These are phyloP conservation scores for Chaetothyriales sp. DNA, from an alignment of 2,329 filamentous ascomycete species.

Conservation along the genomic window DNA sequence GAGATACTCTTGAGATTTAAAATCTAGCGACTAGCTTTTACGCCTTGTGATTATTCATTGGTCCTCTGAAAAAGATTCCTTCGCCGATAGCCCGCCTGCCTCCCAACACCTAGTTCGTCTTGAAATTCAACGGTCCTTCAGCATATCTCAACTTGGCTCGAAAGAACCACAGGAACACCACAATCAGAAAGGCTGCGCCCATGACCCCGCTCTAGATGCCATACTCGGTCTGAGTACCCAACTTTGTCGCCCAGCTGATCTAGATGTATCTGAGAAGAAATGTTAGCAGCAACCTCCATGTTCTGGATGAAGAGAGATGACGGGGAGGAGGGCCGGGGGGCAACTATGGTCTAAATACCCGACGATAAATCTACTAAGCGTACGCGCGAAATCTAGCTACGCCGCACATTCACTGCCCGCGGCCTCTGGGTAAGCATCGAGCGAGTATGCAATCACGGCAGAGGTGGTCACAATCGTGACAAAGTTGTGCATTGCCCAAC, in stretches of 20 bases:
- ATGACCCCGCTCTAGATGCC: constrained; percentile 34
- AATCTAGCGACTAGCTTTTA: no score
- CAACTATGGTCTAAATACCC: constrained; percentile 18
- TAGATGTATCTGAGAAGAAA: constrained; percentile 32
- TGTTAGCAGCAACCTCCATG: not conserved
- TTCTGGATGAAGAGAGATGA: not conserved
- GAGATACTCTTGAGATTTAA: no score
- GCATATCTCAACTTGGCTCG: constrained; percentile 24
- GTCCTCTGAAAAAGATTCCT: no score
- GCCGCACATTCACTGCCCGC: constrained; percentile 39
- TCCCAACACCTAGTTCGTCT: no score
- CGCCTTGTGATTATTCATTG: no score
- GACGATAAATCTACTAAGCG: constrained; percentile 33
- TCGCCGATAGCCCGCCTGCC: no score
- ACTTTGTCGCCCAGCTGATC: constrained; percentile 35
- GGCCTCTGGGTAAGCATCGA: constrained; percentile 41
- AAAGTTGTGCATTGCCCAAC: constrained; percentile 41
- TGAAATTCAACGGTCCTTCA: constrained; percentile 25
- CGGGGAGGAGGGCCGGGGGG: not conserved
- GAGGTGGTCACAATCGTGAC: constrained; percentile 42
- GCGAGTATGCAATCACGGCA: constrained; percentile 37
- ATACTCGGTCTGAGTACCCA: constrained; percentile 31
- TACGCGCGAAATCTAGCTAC: constrained; percentile 38
- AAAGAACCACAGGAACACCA: constrained; percentile 24
- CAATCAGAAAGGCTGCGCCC: constrained; percentile 23